These are phyloP conservation scores for Fraxinus greggii DNA, from an alignment of 305 asterid species.

Conservation along the genomic window DNA sequence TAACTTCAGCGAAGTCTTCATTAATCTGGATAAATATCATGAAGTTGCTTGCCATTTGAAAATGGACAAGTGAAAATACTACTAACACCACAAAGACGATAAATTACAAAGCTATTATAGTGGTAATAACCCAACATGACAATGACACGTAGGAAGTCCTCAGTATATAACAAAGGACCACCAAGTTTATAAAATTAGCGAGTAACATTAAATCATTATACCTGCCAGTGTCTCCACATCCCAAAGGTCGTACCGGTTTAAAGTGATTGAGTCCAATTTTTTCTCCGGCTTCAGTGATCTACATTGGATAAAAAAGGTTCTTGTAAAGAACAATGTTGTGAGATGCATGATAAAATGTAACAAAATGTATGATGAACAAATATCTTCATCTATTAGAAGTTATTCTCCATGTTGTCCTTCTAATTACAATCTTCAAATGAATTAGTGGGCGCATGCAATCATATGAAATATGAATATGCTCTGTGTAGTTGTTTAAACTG, in stretches of 20 bases:
- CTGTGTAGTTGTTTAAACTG: background rate
- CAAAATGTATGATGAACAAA: background rate
- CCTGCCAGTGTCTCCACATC: slow-evolving; percentile 99
- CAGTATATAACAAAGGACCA: background rate
- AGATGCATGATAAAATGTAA: slow-evolving; percentile 9
- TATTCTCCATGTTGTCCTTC: background rate
- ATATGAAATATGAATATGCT: background rate
- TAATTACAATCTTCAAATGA: background rate
- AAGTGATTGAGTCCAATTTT: slow-evolving; percentile 84
- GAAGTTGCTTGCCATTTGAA: background rate
- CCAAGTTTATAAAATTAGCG: background rate
- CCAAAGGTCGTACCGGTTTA: slow-evolving; percentile 90
- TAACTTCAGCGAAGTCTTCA: background rate
- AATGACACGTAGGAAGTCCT: background rate
- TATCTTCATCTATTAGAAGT: background rate
- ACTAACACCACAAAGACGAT: background rate
- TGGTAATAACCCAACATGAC: background rate
- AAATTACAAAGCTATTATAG: background rate
- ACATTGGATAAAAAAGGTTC: slow-evolving; percentile 24
- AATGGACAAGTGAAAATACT: background rate
- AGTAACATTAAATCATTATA: slow-evolving; percentile 23
- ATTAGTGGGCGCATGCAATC: background rate
- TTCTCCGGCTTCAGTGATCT: slow-evolving; percentile 71
- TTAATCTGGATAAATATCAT: background rate
- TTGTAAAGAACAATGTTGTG: slow-evolving; percentile 1